Percentiles rank a stretch among this genome's conserved stretches.
These are phyloP conservation scores for Penicillium cinerascens DNA, from an alignment of 495 filamentous ascomycete species.

Conservation along the genomic window DNA sequence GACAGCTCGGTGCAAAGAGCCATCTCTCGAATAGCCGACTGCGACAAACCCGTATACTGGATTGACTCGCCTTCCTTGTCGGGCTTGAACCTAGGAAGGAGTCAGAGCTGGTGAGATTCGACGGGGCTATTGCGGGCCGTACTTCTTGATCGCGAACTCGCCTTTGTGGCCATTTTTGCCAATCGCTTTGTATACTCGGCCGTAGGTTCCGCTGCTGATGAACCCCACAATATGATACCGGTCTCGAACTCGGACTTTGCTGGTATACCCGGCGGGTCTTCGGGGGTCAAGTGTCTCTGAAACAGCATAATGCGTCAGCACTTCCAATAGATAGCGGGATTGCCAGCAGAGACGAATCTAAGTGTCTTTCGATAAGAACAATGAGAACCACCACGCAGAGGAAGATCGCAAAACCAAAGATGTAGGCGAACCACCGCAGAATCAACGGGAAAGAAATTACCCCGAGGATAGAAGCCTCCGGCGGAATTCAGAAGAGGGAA, in stretches of 20 bases:
- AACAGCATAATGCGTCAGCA: background rate
- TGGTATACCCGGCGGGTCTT: slow-evolving; percentile 61
- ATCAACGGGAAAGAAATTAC: slow-evolving; percentile 38
- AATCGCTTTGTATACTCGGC: slow-evolving; percentile 92
- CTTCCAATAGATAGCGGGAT: background rate
- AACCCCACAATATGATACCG: slow-evolving; percentile 95
- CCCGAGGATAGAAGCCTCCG: slow-evolving; percentile 47
- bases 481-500: slow-evolving; percentile 41
- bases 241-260: slow-evolving; percentile 84
- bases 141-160: slow-evolving; percentile 97
- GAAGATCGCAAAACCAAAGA: slow-evolving; percentile 14
- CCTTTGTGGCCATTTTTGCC: slow-evolving; percentile 69
- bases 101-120: slow-evolving; percentile 8
- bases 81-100: slow-evolving; percentile 76
- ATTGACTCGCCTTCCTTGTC: slow-evolving; percentile 96
- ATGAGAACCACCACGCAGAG: slow-evolving; percentile 12
- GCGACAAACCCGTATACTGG: slow-evolving; percentile 95
- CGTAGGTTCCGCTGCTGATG: slow-evolving; percentile 98
- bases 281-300: slow-evolving; percentile 39
- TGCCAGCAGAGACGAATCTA: slow-evolving; percentile 13
- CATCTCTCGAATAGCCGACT: slow-evolving; percentile 97
- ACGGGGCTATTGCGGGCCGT: background rate
- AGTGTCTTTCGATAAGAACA: slow-evolving; percentile 14
- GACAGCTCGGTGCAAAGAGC: slow-evolving; percentile 91
- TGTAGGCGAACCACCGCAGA: slow-evolving; percentile 5